Evolutionary conservation across 805 yeast species (phyloP), one percentile per base, ranked within the genome.

Genomic region (Metschnikowia peoriensis): DNA sequence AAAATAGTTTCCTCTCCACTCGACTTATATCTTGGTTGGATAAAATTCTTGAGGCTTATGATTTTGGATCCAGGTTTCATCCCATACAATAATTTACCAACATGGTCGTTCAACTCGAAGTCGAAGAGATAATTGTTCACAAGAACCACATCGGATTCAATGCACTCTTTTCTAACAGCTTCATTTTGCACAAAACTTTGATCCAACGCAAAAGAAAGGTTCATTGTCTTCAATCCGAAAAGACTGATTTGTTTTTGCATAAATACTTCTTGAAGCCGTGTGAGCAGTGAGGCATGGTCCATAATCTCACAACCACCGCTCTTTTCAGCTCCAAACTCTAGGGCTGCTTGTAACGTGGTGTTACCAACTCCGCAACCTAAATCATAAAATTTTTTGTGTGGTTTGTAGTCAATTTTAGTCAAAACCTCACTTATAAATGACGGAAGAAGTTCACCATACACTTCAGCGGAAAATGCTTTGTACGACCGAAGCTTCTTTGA

Each of bases 321-420:
- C 14, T 64, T 59, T 49, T 76, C 76, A 54, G 91, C 87, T 1
- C 97, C 96, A 65, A 81, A 83, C 61, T 91, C 96, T 37, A 92
- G 67, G 0, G 97, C 90, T 0, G 97, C 96, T 66, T 91, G 97
- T 41, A 91, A 78, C 0, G 88, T 86, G 52, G 97, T 89, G 64
- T 92, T 92, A 0, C 97, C 97, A 14, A 92, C 97, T 14, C 97
- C 97, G 0, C 96, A 89, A 0, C 97, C 97, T 27, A 92, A 73
- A 68, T 92, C 97, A 56, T 92, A 83, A 62, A 90, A 91, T n/a
- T 75, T 79, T 42, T 81, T 79, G 1, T 67, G 69, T 1, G 81
- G 75, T 38, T 72, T 67, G 46, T 91, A 69, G 1, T 76, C 78
- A 46, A 90, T 85, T 62, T 85, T 87, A 10, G 73, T 67, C 43